Percentiles rank a stretch among this genome's conserved stretches.
Conservation (phyloP, 2,329 filamentous ascomycete genomes). For the Ascochyta lentis region DNA sequence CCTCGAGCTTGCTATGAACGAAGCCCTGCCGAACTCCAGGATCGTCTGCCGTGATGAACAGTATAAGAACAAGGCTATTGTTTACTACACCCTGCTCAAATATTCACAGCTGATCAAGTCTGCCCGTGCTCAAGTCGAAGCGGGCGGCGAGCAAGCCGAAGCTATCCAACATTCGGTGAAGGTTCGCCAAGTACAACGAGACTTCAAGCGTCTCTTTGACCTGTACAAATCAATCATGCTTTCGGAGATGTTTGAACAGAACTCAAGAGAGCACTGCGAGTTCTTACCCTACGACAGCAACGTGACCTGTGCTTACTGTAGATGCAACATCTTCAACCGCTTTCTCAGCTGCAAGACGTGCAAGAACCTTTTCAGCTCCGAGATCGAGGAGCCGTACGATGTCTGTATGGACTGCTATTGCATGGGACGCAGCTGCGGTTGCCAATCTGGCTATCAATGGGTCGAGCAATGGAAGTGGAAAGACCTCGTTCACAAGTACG, state of each 20-base stretch:
- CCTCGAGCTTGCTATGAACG: constrained; percentile 80
- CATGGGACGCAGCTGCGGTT: constrained; percentile 94
- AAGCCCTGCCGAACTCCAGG: constrained; percentile 86
- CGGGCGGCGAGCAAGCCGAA: constrained; percentile 46
- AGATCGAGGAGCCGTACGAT: constrained; percentile 87
- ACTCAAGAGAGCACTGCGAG: constrained; percentile 73
- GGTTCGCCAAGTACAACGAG: constrained; percentile 74
- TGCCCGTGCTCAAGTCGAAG: constrained; percentile 63
- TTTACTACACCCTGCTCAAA: constrained; percentile 85
- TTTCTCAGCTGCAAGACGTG: constrained; percentile 93
- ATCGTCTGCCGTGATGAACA: constrained; percentile 96
- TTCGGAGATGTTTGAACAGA: constrained; percentile 82
- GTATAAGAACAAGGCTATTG: constrained; percentile 97
- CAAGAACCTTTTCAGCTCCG: constrained; percentile 68
- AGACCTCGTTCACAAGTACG: constrained; percentile 77
- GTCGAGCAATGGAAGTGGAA: constrained; percentile 92
- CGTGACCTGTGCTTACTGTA: constrained; percentile 93
- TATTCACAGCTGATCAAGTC: constrained; percentile 70
- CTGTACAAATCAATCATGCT: constrained; percentile 81
- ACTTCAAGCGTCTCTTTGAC: constrained; percentile 81
- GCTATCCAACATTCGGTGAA: constrained; percentile 54
- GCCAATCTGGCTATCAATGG: constrained; percentile 85
- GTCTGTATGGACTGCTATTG: constrained; percentile 98
- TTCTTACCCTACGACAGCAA: constrained; percentile 85
- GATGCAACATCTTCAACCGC: constrained; percentile 95